Evolutionary conservation across 208 protist genomes (phyloP), one percentile per base, ranked within the genome.

Genomic region (Acanthamoeba castellanii): DNA sequence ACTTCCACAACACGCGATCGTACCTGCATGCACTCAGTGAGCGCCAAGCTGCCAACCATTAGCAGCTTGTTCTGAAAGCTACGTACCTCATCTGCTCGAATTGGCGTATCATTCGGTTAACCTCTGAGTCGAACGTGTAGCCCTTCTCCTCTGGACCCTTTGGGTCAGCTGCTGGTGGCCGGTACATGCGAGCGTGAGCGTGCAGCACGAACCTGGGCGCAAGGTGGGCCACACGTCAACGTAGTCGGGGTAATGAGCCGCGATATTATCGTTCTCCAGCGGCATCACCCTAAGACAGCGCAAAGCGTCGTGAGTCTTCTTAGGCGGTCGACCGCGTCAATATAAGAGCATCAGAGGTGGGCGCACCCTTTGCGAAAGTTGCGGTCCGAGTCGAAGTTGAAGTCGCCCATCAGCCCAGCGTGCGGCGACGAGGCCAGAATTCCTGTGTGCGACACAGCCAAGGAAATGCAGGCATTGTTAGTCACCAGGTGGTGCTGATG

Each of bases 1-100:
- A 76, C 61, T 92, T 92, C 87, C 87, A 92, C 34, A 92, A 42
- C 87, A 92, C 87, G 13, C 87, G 87, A 11, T 92, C 87, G 30
- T 72, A 72, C 16, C 66, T 72, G 59, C 25, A 30, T n/a, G 13
- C 57, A 64, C 57, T 7, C 57, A 45, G 20, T 25, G 57, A 27
- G 2, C 1, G 13, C 57, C 66, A 37, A 22, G 16, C 11, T 27
- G 64, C 7, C 59, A 66, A 7, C 59, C 13, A 11, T 55, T 0
- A 55, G 1, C 16, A 18, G 50, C 50, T 18, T 5, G 7, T 18
- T 66, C 59, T 66, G 50, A 55, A 8, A 55, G 50, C 59, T 1
- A 27, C 8, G 22, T 47, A 92, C 55, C 87, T 20, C 87, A 74
- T 92, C 87, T 74, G 87, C 87, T 92, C 87, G n/a, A 45, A 34